phyloP scores from a whole-genome alignment of 805 yeast genomes.

The Phaffomyces opuntiae region DNA sequence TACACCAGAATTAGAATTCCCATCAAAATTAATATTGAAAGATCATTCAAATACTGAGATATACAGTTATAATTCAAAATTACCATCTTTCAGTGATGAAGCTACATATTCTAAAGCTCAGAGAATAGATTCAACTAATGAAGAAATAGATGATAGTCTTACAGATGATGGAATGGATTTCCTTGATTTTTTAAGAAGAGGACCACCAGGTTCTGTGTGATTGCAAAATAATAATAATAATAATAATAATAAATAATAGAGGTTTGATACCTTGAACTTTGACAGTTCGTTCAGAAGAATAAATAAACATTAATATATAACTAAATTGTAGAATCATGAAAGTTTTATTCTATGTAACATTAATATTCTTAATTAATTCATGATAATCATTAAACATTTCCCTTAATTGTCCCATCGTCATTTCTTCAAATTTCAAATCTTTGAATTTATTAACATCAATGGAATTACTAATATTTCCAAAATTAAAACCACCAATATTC shows the following conservation, averaged over 20 bases:
- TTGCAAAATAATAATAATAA: too few relatives aligned
- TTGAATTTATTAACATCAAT: slow-evolving; percentile 9
- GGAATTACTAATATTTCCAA: not conserved
- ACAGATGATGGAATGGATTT: slow-evolving; percentile 3
- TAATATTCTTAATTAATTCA: not conserved
- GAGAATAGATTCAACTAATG: not conserved
- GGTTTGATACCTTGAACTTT: too few relatives aligned
- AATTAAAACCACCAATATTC: too few relatives aligned
- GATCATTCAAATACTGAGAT: not conserved
- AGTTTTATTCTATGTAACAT: not conserved
- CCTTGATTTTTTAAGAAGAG: slow-evolving; percentile 2
- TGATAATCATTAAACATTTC: slow-evolving; percentile 16
- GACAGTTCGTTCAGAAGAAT: not conserved
- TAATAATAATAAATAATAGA: too few relatives aligned
- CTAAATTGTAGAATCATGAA: not conserved
- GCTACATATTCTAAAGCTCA: not conserved
- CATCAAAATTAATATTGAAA: not conserved
- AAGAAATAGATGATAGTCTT: not conserved
- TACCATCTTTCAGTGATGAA: not conserved
- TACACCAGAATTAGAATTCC: not conserved
- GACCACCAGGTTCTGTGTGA: not conserved
- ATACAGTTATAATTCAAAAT: not conserved
- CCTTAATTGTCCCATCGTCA: slow-evolving; percentile 13
- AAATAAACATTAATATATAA: not conserved
- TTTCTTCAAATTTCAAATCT: slow-evolving; percentile 11